Evolutionary conservation across 2,329 filamentous ascomycete genomes (phyloP).

Genomic region (Calonectria pauciramosa): DNA sequence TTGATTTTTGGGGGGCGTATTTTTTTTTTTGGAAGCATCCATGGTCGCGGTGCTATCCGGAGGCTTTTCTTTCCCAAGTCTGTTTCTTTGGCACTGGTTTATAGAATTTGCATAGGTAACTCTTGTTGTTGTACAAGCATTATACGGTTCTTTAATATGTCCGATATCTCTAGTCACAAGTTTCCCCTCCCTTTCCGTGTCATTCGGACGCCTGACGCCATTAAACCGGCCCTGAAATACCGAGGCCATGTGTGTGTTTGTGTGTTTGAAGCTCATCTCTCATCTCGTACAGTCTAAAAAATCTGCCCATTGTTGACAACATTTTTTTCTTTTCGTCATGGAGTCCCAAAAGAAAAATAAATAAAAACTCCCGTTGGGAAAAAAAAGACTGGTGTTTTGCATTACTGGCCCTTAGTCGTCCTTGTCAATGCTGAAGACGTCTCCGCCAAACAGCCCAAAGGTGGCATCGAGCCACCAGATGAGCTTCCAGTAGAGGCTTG

Average conservation of each 20-base stretch:
- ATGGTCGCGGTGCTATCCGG: conserved; percentile 27
- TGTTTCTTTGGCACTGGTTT: conserved; percentile 17
- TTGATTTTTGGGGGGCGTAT: conserved; percentile 28
- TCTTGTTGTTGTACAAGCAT: conserved; percentile 42
- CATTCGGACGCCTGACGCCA: conserved; percentile 44
- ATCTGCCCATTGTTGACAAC: conserved; percentile 7
- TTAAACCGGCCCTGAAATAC: conserved; percentile 36
- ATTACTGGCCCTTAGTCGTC: conserved; percentile 61
- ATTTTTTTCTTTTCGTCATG: background rate
- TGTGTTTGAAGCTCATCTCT: conserved; percentile 35
- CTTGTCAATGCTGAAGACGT: conserved; percentile 70
- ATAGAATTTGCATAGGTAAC: conserved; percentile 9
- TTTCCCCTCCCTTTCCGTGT: conserved; percentile 20
- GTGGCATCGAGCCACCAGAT: conserved; percentile 74
- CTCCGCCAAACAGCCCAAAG: conserved; percentile 71
- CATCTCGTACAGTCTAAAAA: conserved; percentile 43
- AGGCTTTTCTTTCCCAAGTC: background rate
- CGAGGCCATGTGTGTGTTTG: background rate
- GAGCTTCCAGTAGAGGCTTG: conserved; percentile 77
- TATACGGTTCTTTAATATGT: conserved; percentile 35
- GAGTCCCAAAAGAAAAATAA: background rate
- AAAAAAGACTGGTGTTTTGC: conserved; percentile 2
- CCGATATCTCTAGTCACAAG: conserved; percentile 35
- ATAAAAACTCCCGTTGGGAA: background rate
- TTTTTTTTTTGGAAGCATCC: conserved; percentile 38